Conservation (phyloP, 352 stramenopile genomes). For the Blastocystis sp. region DNA sequence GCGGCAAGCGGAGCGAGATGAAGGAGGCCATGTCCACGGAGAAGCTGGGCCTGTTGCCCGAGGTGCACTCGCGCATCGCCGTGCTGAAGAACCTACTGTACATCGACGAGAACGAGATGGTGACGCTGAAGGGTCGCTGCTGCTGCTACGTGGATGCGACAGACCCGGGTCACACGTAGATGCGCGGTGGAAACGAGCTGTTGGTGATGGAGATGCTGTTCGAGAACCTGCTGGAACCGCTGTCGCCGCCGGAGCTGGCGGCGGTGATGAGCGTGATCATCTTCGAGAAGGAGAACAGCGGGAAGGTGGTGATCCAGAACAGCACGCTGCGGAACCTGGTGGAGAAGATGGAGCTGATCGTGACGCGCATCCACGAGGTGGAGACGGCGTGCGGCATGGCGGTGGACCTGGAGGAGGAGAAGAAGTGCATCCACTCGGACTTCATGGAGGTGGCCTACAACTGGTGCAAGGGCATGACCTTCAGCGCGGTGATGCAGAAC, state of each 20-base stretch:
- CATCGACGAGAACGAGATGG: slow-evolving; percentile 74
- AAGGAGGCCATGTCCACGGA: slow-evolving; percentile 9
- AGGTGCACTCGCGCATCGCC: slow-evolving; percentile 50
- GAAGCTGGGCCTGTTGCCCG: slow-evolving; percentile 22
- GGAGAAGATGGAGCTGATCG: slow-evolving; percentile 82
- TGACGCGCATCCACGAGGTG: slow-evolving; percentile 74
- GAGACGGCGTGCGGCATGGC: slow-evolving; percentile 76
- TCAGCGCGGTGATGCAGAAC: slow-evolving; percentile 89
- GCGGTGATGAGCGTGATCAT: slow-evolving; percentile 90
- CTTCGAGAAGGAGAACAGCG: slow-evolving; percentile 88
- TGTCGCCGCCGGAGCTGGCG: slow-evolving; percentile 93
- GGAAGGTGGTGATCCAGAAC: slow-evolving; percentile 77
- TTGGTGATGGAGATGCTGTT: slow-evolving; percentile 98
- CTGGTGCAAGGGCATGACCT: slow-evolving; percentile 93
- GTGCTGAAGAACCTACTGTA: slow-evolving; percentile 41
- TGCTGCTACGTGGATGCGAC: slow-evolving; percentile 78
- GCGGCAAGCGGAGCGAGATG: slow-evolving; percentile 14
- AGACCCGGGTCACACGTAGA: slow-evolving; percentile 75
- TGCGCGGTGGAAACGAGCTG: slow-evolving; percentile 95
- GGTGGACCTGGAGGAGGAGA: slow-evolving; percentile 86
- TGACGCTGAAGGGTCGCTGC: slow-evolving; percentile 92
- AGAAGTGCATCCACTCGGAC: slow-evolving; percentile 52
- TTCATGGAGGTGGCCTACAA: slow-evolving; percentile 88
- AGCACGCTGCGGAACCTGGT: slow-evolving; percentile 78
- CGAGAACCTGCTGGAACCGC: slow-evolving; percentile 90